Percentiles rank a stretch among this genome's conserved stretches.
These are phyloP conservation scores for Phytophthora cactorum DNA, from an alignment of 352 stramenopile species.

Conservation along the genomic window DNA sequence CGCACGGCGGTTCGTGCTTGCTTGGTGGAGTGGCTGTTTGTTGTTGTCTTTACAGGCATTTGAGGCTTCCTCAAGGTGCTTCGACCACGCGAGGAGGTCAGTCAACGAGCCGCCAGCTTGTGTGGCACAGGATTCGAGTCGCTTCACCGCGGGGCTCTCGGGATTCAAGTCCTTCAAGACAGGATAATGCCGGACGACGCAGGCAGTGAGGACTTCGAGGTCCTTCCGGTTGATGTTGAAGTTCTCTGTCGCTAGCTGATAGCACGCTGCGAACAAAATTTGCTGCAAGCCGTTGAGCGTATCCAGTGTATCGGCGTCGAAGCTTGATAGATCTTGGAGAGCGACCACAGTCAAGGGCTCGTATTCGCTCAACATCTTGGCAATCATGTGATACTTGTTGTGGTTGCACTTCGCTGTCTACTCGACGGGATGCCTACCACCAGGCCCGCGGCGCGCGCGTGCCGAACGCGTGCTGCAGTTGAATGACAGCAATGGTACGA, in stretches of 20 bases:
- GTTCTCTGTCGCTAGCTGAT: background rate
- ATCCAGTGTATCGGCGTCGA: slow-evolving; percentile 1
- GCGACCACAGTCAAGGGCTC: background rate
- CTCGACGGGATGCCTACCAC: too few species aligned
- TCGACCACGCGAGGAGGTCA: slow-evolving; percentile 13
- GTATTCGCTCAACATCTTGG: slow-evolving; percentile 28
- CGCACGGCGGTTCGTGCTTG: too few species aligned
- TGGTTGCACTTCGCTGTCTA: too few species aligned
- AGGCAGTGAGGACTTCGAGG: slow-evolving; percentile 7
- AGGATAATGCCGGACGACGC: slow-evolving; percentile 12
- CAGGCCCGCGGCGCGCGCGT: too few species aligned
- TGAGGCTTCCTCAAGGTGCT: background rate
- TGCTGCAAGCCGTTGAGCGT: background rate
- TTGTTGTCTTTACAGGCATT: background rate
- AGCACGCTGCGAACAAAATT: slow-evolving; percentile 1
- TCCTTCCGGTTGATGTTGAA: slow-evolving; percentile 16
- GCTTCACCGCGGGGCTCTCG: background rate
- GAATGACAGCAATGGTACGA: too few species aligned
- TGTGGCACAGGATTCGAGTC: background rate
- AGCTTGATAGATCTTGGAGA: background rate
- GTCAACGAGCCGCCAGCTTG: background rate
- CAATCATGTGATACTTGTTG: slow-evolving; percentile 17
- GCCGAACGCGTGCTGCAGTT: too few species aligned
- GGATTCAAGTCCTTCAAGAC: slow-evolving; percentile 15
- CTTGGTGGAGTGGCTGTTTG: background rate